Conservation (phyloP, 2,329 filamentous ascomycete genomes). For the Furcasterigmium sp. region DNA sequence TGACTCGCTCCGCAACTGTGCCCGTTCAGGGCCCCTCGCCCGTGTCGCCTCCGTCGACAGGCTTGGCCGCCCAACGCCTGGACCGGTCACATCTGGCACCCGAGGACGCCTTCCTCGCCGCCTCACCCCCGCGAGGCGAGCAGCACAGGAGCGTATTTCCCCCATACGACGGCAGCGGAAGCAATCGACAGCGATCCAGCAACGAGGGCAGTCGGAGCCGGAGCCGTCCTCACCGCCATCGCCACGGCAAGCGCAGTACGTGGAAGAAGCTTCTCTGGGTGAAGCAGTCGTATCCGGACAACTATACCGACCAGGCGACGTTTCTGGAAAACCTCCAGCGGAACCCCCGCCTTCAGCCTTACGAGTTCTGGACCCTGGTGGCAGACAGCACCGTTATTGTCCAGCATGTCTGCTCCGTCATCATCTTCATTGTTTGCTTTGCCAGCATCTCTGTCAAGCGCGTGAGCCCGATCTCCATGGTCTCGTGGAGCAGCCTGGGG, state of each 20-base stretch:
- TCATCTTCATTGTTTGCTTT: slow-evolving; percentile 92
- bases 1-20: slow-evolving; percentile 34
- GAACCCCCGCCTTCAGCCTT: slow-evolving; percentile 88
- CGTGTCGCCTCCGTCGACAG: slow-evolving; percentile 1
- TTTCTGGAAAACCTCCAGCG: slow-evolving; percentile 94
- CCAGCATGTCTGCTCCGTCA: slow-evolving; percentile 92
- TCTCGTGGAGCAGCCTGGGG: slow-evolving; percentile 75
- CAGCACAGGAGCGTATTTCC: slow-evolving; percentile 32
- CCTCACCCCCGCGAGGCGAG: slow-evolving; percentile 53
- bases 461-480: slow-evolving; percentile 84
- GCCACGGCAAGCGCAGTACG: slow-evolving; percentile 58
- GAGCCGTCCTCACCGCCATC: slow-evolving; percentile 57
- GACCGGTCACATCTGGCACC: slow-evolving; percentile 71
- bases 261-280: slow-evolving; percentile 99
- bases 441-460: slow-evolving; percentile 82
- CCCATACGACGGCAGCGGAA: slow-evolving; percentile 11
- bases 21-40: slow-evolving; percentile 23
- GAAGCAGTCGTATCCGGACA: slow-evolving; percentile 96
- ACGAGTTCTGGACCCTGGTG: slow-evolving; percentile 97
- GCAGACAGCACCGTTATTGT: slow-evolving; percentile 95
- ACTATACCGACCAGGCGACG: slow-evolving; percentile 95
- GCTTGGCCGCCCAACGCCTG: slow-evolving; percentile 23
- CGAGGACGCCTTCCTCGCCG: slow-evolving; percentile 71
- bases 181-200: slow-evolving; percentile 13
- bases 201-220: slow-evolving; percentile 34